Evolutionary conservation across 768 basidiomycete species (phyloP).

Genomic region (Suillus tomentosus): DNA sequence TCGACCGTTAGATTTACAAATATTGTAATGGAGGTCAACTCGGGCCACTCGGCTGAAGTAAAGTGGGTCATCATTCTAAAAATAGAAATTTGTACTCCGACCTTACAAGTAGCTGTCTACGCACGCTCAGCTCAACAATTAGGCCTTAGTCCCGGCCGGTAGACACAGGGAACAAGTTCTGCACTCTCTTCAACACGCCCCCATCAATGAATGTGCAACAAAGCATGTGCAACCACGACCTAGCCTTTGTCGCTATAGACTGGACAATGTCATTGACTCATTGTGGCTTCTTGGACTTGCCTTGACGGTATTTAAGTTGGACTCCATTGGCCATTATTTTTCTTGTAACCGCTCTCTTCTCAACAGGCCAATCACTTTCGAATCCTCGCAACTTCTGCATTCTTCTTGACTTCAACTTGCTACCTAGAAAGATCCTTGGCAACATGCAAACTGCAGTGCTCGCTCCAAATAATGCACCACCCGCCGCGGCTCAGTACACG

Average conservation of each 20-base stretch:
- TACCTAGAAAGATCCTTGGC: background rate
- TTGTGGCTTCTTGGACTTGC: background rate
- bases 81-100: too few species aligned
- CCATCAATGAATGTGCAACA: background rate
- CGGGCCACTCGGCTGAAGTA: too few species aligned
- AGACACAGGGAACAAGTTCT: constrained; percentile 14
- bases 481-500: background rate
- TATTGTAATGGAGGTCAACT: too few species aligned
- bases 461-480: background rate
- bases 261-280: background rate
- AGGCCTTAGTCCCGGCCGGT: too few species aligned
- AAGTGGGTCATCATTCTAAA: too few species aligned
- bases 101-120: too few species aligned
- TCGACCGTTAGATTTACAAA: too few species aligned
- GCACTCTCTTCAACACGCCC: constrained; percentile 15
- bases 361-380: background rate
- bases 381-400: background rate
- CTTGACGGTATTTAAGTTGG: background rate
- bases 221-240: background rate
- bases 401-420: background rate
- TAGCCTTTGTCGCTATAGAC: background rate
- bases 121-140: too few species aligned
- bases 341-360: background rate
- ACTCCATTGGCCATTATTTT: background rate
- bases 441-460: background rate